Base-by-base conservation (phyloP, 106 monocot genomes). In the Alisma plantagoaquatica region DNA sequence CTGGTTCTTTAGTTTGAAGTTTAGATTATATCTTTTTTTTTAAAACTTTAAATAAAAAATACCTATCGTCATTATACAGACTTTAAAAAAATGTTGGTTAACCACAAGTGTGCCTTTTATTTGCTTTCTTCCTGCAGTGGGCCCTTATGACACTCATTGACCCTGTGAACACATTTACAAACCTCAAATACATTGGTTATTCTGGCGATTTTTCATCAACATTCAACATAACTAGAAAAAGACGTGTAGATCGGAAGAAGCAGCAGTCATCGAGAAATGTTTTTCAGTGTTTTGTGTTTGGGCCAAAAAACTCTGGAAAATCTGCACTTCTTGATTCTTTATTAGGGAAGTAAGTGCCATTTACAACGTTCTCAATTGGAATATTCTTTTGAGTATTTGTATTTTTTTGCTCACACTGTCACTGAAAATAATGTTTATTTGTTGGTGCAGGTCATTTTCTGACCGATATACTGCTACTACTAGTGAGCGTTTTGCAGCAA, bases 231-330 rank as follows among this genome's bases (percentile, higher is more conserved):
- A 88, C 77, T 4, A 77, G 88, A 60, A 69, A 75, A 64, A 81
- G 88, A 61, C 61, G 88, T 3, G 24, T 73, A 43, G 88, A 96
- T 70, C 75, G 84, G 2, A 96, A 96, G 64, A 57, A 66, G 10
- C 72, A 89, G 42, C 78, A 84, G 19, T 75, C 89, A 4, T 77
- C 72, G 23, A 62, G 81, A 52, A 84, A 84, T 73, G 80, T 81
- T 68, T 59, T 84, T 25, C 89, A 96, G 61, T 96, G 94, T 57
- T 89, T 75, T 73, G 84, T 96, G 21, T 96, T 89, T 78, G 94
- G 94, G 21, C 75, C 94, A 51, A 81, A 75, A 67, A 71, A 68
- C 51, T 65, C 89, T 58, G 94, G 94, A 31, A 96, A 96, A 46
- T 81, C 94, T 19, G 71, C 84, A 35, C 31, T 96, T 48, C 60